Evolutionary conservation across 176 grass and related monocot genomes (phyloP).

Genomic region (Rhipidocladum racemiflorum): DNA sequence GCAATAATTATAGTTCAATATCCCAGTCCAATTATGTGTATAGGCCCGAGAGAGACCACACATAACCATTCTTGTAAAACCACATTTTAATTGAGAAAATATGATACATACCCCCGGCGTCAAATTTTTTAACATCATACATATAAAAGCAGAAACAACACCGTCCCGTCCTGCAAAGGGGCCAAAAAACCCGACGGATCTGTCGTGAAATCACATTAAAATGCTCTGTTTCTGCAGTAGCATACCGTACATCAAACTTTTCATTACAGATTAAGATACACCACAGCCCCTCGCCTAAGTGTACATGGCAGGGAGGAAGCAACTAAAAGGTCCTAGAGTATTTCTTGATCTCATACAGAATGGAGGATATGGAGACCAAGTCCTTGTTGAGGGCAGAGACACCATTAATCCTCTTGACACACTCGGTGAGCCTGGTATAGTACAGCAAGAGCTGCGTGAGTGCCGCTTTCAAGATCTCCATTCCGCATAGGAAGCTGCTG

Average conservation of each 20-base stretch:
- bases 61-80: not conserved
- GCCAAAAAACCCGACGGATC: not conserved
- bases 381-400: constrained; percentile 82
- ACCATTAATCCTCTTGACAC: constrained; percentile 67
- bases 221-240: constrained; percentile 12
- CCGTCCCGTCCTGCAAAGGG: not conserved
- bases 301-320: constrained; percentile 32
- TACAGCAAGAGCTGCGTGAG: constrained; percentile 86
- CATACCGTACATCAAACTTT: not conserved
- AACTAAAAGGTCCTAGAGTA: constrained; percentile 90
- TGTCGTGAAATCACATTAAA: constrained; percentile 8
- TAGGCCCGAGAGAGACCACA: not conserved
- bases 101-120: not conserved
- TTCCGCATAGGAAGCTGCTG: constrained; percentile 92
- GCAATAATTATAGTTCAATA: too few relatives aligned
- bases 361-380: constrained; percentile 92
- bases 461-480: constrained; percentile 92
- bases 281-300: constrained; percentile 13
- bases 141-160: not conserved
- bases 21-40: too few relatives aligned
- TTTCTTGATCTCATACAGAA: constrained; percentile 95
- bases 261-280: constrained; percentile 33
- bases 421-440: constrained; percentile 86
- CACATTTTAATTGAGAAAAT: not conserved
- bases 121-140: not conserved